Evolutionary conservation across 306 rosid species (phyloP), one percentile per base, ranked within the genome.

Genomic region (Pyrus communis): DNA sequence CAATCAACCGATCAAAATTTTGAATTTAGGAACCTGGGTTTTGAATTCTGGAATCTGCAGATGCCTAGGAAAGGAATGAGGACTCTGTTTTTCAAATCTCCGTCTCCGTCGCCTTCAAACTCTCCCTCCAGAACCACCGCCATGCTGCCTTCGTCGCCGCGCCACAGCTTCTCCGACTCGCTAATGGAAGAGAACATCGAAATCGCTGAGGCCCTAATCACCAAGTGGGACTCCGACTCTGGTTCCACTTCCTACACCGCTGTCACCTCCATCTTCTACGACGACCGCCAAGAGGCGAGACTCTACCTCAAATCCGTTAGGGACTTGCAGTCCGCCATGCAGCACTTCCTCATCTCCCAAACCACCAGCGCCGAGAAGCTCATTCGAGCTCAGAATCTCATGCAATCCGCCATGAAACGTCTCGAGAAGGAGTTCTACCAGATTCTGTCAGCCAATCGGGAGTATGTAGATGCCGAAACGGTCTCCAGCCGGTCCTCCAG

Each of bases 341-440:
- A 83, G 2, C 62, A 75, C 40, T 85, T 85, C 51, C 77, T 92
- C 42, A 73, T 49, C 46, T 71, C 85, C 9, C 80, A 43, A 15
- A 73, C 75, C 69, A 75, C 91, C 43, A 42, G 46, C 62, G 85
- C 90, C 15, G 80, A 68, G 2, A 84, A 70, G 51, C 92, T 95
- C 54, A 69, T 95, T 1, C 70, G 40, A 0, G 83, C 90, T 3
- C 96, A 90, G 25, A 75, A 25, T 64, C 67, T 95, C 45, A 90
- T 95, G 99, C 90, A 88, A 77, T 46, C 75, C 9, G 96, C 97
- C 1, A 86, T 92, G 89, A 88, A 86, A 80, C 79, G 91, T 52
- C 86, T 95, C 19, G 83, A 91, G 83, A 83, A 69, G 9, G 97
- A 95, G 79, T 95, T 91, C 27, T 83, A 89, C 28, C 84, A 74